Percentiles rank a stretch among this genome's conserved stretches.
phyloP scores from a whole-genome alignment of 352 stramenopile genomes.

The Blastocystis sp. region DNA sequence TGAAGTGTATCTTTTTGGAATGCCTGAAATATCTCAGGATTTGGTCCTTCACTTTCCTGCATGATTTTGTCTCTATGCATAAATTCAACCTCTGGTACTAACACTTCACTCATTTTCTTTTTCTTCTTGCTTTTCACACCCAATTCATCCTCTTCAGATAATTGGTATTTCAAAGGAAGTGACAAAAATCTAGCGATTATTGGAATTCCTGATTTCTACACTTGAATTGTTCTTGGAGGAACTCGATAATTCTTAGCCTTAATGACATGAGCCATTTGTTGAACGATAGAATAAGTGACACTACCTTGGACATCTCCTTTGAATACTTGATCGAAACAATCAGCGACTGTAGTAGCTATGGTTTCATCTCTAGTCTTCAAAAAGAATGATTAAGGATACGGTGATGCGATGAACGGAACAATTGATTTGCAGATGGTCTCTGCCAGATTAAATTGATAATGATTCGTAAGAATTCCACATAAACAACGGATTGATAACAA shows the following conservation, averaged over 20 bases:
- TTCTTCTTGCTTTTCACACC: slow-evolving; percentile 37
- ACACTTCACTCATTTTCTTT: slow-evolving; percentile 38
- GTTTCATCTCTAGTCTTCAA: not conserved
- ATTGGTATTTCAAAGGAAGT: not conserved
- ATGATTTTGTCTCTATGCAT: slow-evolving; percentile 49
- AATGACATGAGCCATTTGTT: slow-evolving; percentile 20
- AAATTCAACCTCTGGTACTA: not conserved
- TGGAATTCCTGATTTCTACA: not conserved
- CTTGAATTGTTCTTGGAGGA: not conserved
- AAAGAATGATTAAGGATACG: not conserved
- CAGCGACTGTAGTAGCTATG: not conserved
- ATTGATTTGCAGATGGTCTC: slow-evolving; percentile 39
- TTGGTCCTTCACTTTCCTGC: slow-evolving; percentile 40
- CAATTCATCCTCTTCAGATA: slow-evolving; percentile 18
- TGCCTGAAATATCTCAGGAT: slow-evolving; percentile 37
- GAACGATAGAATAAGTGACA: slow-evolving; percentile 41
- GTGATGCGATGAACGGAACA: slow-evolving; percentile 3
- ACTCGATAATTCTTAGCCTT: not conserved
- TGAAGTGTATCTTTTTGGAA: slow-evolving; percentile 61
- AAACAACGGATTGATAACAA: not conserved
- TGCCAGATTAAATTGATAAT: slow-evolving; percentile 54
- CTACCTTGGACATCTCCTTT: slow-evolving; percentile 20
- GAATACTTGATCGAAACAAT: slow-evolving; percentile 44
- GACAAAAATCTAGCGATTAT: slow-evolving; percentile 20
- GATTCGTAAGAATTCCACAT: slow-evolving; percentile 12